These are phyloP conservation scores for Beta macrorhiza DNA, from an alignment of 179 eudicot species.

Conservation along the genomic window DNA sequence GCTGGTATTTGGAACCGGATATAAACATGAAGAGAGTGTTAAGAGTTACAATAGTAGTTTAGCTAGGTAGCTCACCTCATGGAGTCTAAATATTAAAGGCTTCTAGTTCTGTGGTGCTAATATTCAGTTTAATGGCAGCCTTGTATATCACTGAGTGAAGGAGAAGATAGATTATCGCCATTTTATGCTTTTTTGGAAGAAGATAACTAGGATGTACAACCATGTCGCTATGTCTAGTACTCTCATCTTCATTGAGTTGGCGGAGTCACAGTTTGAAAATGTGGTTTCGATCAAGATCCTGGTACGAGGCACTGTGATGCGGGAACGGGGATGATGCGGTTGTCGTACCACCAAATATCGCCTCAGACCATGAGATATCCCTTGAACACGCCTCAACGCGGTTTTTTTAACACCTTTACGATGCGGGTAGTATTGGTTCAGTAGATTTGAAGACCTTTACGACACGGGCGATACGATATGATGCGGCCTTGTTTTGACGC, in stretches of 20 bases:
- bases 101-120: background rate
- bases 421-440: too few relatives aligned
- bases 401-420: too few relatives aligned
- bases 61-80: background rate
- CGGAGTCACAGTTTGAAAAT: too few relatives aligned
- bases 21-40: background rate
- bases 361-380: too few relatives aligned
- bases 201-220: background rate
- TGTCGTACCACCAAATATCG: too few relatives aligned
- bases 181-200: background rate
- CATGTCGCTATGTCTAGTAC: background rate
- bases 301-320: too few relatives aligned
- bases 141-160: background rate
- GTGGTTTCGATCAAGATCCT: too few relatives aligned
- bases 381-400: too few relatives aligned
- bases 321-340: too few relatives aligned
- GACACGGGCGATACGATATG: too few relatives aligned
- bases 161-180: background rate
- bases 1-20: background rate
- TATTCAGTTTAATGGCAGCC: background rate
- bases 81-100: background rate
- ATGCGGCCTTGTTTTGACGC: too few relatives aligned
- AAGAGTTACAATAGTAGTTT: background rate
- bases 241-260: background rate
- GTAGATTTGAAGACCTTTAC: too few relatives aligned